Percentiles rank a stretch among this genome's conserved stretches.
Conservation (phyloP, 2,329 filamentous ascomycete species). For the Diaporthe sp. region DNA sequence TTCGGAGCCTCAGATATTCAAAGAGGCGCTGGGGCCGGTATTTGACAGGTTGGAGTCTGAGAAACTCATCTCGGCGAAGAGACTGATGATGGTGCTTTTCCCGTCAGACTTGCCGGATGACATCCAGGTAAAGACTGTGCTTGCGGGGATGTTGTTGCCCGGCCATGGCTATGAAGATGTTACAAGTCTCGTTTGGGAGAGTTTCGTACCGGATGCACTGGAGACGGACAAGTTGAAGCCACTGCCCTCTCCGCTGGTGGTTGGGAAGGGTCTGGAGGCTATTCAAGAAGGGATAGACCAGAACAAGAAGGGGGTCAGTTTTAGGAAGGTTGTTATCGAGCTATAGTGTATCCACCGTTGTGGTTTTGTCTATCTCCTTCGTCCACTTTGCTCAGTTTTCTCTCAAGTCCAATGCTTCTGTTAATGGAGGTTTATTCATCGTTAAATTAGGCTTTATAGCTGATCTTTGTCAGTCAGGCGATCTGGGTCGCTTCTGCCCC, state of each 20-base stretch:
- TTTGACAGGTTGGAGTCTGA: constrained; percentile 17
- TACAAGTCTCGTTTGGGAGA: constrained; percentile 1
- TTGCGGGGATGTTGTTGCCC: constrained; percentile 3
- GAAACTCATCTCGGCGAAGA: constrained; percentile 10
- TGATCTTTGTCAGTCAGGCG: too few species aligned
- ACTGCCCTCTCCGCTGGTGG: constrained; percentile 3
- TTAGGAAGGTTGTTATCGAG: constrained; percentile 32
- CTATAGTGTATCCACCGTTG: not conserved
- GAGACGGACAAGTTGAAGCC: not conserved
- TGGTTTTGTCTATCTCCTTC: not conserved
- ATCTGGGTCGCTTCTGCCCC: too few species aligned
- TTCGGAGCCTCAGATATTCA: constrained; percentile 8
- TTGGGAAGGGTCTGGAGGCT: constrained; percentile 22
- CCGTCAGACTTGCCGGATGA: constrained; percentile 8
- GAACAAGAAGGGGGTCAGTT: constrained; percentile 35
- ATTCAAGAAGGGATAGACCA: constrained; percentile 23
- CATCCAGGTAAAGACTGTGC: constrained; percentile 2
- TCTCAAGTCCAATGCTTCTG: not conserved
- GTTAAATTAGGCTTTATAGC: too few species aligned
- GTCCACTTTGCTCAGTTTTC: too few species aligned
- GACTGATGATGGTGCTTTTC: not conserved
- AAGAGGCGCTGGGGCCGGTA: not conserved
- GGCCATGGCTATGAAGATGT: constrained; percentile 16
- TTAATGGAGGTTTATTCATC: too few species aligned
- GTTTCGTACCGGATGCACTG: constrained; percentile 15